Evolutionary conservation across 1,284 basidiomycete genomes (phyloP).

Genomic region (Hemileia vastatrix): DNA sequence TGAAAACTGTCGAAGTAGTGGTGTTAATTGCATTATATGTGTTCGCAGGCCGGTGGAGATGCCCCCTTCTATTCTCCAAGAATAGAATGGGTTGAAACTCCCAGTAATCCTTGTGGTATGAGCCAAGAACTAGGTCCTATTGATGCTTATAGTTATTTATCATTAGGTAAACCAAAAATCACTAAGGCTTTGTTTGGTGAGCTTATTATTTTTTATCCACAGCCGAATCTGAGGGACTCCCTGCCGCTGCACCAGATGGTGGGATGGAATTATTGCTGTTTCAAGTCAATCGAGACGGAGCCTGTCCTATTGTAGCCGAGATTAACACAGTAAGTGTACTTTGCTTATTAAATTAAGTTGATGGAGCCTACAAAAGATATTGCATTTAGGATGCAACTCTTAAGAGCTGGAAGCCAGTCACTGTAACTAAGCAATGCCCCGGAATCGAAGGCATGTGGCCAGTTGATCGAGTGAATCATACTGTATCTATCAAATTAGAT

Average conservation of each 20-base stretch:
- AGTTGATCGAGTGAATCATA: conserved; percentile 19
- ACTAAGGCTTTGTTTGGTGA: too few species aligned
- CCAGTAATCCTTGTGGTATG: conserved; percentile 4
- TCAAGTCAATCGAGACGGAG: conserved; percentile 21
- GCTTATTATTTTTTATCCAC: background rate
- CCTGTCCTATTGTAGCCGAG: conserved; percentile 3
- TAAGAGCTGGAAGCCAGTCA: conserved; percentile 6
- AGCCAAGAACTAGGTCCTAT: conserved; percentile 3
- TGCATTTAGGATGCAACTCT: background rate
- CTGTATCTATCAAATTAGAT: conserved; percentile 11
- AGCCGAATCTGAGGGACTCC: conserved; percentile 15
- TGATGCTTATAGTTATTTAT: too few species aligned
- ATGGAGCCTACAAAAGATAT: background rate
- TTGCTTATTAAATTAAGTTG: background rate
- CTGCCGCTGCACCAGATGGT: conserved; percentile 6
- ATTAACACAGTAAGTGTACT: conserved; percentile 4
- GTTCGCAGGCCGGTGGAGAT: conserved; percentile 15
- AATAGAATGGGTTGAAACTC: conserved; percentile 12
- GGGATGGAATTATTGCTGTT: conserved; percentile 12
- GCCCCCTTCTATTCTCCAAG: conserved; percentile 1
- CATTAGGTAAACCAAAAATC: too few species aligned
- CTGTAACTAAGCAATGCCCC: background rate
- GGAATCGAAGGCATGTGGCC: conserved; percentile 22
- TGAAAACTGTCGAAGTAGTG: too few species aligned
- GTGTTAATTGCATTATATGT: too few species aligned